phyloP scores from a whole-genome alignment of 2,329 filamentous ascomycete species.

The Colletotrichum sp. region DNA sequence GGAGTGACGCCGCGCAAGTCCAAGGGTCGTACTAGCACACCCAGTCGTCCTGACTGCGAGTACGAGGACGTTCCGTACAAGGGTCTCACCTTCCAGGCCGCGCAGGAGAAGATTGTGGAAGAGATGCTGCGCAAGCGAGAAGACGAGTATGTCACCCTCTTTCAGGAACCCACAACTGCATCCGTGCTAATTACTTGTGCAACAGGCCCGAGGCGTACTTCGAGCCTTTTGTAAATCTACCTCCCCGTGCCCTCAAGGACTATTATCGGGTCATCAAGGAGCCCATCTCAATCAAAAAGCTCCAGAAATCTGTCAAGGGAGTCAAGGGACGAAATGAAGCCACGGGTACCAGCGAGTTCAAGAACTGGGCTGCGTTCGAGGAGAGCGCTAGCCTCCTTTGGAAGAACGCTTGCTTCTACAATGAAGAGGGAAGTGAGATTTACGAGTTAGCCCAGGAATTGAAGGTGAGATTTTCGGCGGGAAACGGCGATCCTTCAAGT shows the following conservation, averaged over 20 bases:
- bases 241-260: slow-evolving; percentile 76
- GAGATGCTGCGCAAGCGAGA: slow-evolving; percentile 75
- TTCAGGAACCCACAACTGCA: background rate
- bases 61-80: slow-evolving; percentile 67
- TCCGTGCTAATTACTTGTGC: background rate
- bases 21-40: slow-evolving; percentile 36
- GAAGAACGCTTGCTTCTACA: slow-evolving; percentile 88
- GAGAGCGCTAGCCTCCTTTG: slow-evolving; percentile 82
- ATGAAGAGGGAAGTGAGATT: slow-evolving; percentile 90
- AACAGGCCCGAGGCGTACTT: slow-evolving; percentile 74
- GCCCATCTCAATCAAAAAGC: slow-evolving; percentile 77
- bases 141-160: slow-evolving; percentile 56
- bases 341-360: slow-evolving; percentile 72
- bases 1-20: slow-evolving; percentile 32
- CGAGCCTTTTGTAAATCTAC: slow-evolving; percentile 78
- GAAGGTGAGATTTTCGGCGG: slow-evolving; percentile 58
- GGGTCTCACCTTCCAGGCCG: slow-evolving; percentile 80
- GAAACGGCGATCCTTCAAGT: too few species aligned
- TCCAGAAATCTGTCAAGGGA: slow-evolving; percentile 80
- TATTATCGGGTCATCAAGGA: slow-evolving; percentile 87
- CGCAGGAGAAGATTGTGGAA: slow-evolving; percentile 83
- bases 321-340: slow-evolving; percentile 70
- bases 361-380: slow-evolving; percentile 82
- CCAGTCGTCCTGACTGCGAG: slow-evolving; percentile 54
- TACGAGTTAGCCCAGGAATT: slow-evolving; percentile 78